Conservation (phyloP, 2,329 filamentous ascomycete species). For the Anisogramma anomala region DNA sequence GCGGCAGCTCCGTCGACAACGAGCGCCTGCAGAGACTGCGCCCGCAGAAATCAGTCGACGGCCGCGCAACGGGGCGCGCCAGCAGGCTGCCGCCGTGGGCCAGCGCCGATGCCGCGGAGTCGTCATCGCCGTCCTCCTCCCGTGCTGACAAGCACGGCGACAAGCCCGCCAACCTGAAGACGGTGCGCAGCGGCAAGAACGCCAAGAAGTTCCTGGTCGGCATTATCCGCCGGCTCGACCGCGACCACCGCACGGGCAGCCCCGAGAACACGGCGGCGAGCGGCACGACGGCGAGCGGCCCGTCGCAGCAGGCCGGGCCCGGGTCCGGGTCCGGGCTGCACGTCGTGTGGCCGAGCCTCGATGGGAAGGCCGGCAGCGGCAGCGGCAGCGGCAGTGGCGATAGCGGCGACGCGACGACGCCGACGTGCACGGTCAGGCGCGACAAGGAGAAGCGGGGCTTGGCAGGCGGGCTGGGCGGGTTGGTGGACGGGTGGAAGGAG, state of each 20-base stretch:
- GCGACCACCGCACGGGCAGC: constrained; percentile 15
- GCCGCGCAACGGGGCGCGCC: constrained; percentile 5
- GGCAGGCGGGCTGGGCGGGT: constrained; percentile 12
- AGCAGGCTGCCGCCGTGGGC: background rate
- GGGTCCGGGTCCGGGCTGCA: background rate
- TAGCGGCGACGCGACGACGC: constrained; percentile 6
- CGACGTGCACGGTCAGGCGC: constrained; percentile 12
- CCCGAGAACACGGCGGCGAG: constrained; percentile 18
- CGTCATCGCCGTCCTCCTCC: background rate
- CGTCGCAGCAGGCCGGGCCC: too few species aligned
- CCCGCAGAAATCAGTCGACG: constrained; percentile 4
- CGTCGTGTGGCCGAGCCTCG: too few species aligned
- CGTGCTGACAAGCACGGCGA: background rate
- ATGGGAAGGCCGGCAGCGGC: background rate
- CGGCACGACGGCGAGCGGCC: constrained; percentile 2
- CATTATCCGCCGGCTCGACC: constrained; percentile 26
- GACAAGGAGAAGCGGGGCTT: constrained; percentile 21
- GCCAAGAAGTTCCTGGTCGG: constrained; percentile 31
- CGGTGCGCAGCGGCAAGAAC: constrained; percentile 27
- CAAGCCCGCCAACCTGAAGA: constrained; percentile 2
- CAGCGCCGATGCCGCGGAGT: background rate
- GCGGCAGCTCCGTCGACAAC: constrained; percentile 33
- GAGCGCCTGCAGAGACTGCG: constrained; percentile 20
- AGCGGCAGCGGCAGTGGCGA: constrained; percentile 1
- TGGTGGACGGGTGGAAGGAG: constrained; percentile 14